Evolutionary conservation across 2,329 filamentous ascomycete species (phyloP), one percentile per base, ranked within the genome.

Genomic region (Rutstroemia sp.): DNA sequence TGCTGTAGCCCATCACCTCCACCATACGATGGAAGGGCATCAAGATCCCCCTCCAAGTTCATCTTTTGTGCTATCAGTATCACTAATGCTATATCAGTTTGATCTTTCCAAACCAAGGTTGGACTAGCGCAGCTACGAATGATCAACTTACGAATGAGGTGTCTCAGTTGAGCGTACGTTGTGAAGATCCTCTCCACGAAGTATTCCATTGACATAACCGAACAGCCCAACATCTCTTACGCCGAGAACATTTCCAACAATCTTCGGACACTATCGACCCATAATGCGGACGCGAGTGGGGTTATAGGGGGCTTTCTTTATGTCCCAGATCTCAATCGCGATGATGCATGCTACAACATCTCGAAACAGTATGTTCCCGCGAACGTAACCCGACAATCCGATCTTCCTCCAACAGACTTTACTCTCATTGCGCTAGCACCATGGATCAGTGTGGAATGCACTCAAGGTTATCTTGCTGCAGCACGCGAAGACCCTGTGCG

Each of bases 341-440:
- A 77, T 56, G 79, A 86, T 60, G 72, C 77, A 0, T 96, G 92
- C 73, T 77, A 77, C 67, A 74, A 82, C 16, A 72, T 80, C 48
- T 82, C 86, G 44, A 77, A 77, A 42, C 71, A 79, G n/a, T 83
- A 86, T 63, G 78, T 96, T 8, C 89, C 91, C 1, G 65, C 70
- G 39, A 92, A 94, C 70, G 89, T 84, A 54, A 95, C 90, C 12
- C 82, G 86, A 16, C 79, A 81, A 63, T 70, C 72, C n/a, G 79
- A 94, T 65, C 80, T 96, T 0, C 83, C 84, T 0, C 75, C 78
- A 0, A 79, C 79, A 49, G 83, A 87, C 62, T 90, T 89, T 70
- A 83, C 86, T 55, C 76, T 91, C 52, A 82, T 96, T 64, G 92
- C 88, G 27, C 74, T 96, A 53, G 92, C 90, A 23, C 92, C 92